Evolutionary conservation across 768 basidiomycete genomes (phyloP).

Genomic region (Hydnomerulius pinastri): DNA sequence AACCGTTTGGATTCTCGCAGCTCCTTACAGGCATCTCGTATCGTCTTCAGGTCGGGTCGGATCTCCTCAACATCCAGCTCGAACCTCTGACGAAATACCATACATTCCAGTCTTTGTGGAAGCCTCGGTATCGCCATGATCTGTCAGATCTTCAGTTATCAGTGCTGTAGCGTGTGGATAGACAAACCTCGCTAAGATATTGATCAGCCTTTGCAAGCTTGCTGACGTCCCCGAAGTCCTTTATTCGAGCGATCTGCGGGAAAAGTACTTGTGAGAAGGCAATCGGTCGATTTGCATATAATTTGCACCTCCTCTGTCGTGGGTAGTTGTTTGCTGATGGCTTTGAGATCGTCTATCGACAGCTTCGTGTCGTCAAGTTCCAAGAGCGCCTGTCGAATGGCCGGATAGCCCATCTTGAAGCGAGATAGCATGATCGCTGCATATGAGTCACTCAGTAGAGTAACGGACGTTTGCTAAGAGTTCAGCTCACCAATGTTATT

Average conservation of each 20-base stretch:
- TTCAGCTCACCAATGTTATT: slow-evolving; percentile 72
- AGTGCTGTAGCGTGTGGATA: neutral
- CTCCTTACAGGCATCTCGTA: slow-evolving; percentile 72
- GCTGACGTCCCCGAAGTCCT: slow-evolving; percentile 66
- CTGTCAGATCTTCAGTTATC: slow-evolving; percentile 38
- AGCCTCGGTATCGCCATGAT: slow-evolving; percentile 80
- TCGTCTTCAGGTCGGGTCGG: slow-evolving; percentile 73
- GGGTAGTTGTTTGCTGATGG: slow-evolving; percentile 74
- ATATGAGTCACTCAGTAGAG: slow-evolving; percentile 3
- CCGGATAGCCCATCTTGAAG: slow-evolving; percentile 63
- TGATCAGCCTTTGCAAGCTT: slow-evolving; percentile 84
- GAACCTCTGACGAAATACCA: slow-evolving; percentile 81
- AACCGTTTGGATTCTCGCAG: slow-evolving; percentile 64
- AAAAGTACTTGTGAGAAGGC: neutral
- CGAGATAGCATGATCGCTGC: slow-evolving; percentile 83
- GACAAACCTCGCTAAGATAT: slow-evolving; percentile 71
- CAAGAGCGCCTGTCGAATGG: slow-evolving; percentile 72
- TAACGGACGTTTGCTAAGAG: neutral
- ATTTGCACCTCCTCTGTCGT: slow-evolving; percentile 73
- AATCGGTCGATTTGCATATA: neutral
- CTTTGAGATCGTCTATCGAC: slow-evolving; percentile 73
- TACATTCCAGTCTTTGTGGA: slow-evolving; percentile 70
- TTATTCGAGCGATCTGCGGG: slow-evolving; percentile 59
- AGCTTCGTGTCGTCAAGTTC: slow-evolving; percentile 69
- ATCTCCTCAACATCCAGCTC: slow-evolving; percentile 84